These are phyloP conservation scores for Pseudogymnoascus sp. DNA, from an alignment of 2,329 filamentous ascomycete genomes.

Conservation along the genomic window DNA sequence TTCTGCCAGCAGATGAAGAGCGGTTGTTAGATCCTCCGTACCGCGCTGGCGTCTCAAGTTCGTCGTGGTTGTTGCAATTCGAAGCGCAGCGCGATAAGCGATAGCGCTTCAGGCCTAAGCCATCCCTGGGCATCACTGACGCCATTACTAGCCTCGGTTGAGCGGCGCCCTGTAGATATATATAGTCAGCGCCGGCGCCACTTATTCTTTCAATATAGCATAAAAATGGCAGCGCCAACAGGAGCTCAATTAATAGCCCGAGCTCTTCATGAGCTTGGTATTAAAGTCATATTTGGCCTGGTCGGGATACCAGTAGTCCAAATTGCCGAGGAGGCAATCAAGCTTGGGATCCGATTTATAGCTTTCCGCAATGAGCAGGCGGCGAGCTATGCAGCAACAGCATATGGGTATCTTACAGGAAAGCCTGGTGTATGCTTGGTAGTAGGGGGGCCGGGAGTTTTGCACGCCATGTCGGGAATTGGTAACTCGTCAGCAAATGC, in stretches of 20 bases:
- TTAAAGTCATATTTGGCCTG: slow-evolving; percentile 25
- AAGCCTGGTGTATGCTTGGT: slow-evolving; percentile 48
- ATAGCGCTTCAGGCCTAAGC: background rate
- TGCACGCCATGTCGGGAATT: slow-evolving; percentile 49
- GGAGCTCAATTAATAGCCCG: slow-evolving; percentile 23
- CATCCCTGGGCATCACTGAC: slow-evolving; percentile 4
- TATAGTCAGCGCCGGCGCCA: slow-evolving; percentile 3
- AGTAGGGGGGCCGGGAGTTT: slow-evolving; percentile 50
- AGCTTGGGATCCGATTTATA: slow-evolving; percentile 48
- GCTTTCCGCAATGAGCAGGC: slow-evolving; percentile 52
- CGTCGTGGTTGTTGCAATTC: slow-evolving; percentile 1
- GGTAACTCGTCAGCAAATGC: slow-evolving; percentile 45
- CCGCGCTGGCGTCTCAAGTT: slow-evolving; percentile 1
- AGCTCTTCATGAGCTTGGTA: slow-evolving; percentile 23
- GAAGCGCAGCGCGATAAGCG: background rate
- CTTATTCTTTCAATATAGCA: slow-evolving; percentile 5
- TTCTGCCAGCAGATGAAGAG: slow-evolving; percentile 6
- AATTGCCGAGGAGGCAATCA: slow-evolving; percentile 48
- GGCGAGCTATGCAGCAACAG: slow-evolving; percentile 48
- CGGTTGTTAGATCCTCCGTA: slow-evolving; percentile 7
- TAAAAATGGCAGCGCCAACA: slow-evolving; percentile 5
- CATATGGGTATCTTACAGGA: slow-evolving; percentile 50
- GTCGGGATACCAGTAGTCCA: slow-evolving; percentile 40
- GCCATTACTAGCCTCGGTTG: slow-evolving; percentile 6
- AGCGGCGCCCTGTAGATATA: background rate